phyloP scores from a whole-genome alignment of 2,329 filamentous ascomycete genomes.

The Helicocarpus griseus region DNA sequence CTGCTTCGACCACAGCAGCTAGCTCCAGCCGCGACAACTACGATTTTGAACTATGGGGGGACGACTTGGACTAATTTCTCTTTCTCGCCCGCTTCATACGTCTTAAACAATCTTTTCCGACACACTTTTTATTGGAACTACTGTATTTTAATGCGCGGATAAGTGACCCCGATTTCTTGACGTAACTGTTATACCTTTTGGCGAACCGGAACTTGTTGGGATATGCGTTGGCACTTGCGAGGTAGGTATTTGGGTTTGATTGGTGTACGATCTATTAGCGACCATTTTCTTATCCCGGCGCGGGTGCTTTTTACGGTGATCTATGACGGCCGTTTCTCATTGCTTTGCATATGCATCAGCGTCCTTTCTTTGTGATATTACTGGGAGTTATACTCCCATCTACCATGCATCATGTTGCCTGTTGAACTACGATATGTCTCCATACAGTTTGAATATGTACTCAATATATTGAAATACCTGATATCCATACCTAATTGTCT shows the following conservation, averaged over 20 bases:
- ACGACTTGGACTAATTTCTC: not conserved
- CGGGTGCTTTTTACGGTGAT: not conserved
- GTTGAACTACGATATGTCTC: no score
- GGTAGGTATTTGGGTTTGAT: not conserved
- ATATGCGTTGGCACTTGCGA: not conserved
- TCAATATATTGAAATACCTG: no score
- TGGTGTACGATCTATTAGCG: not conserved
- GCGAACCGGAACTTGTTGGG: not conserved
- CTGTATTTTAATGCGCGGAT: slow-evolving; percentile 1
- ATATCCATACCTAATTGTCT: no score
- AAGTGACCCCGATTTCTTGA: not conserved
- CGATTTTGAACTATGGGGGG: slow-evolving; percentile 1
- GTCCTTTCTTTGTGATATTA: not conserved
- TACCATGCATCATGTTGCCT: no score
- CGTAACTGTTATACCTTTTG: not conserved
- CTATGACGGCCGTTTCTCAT: not conserved
- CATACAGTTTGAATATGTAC: no score
- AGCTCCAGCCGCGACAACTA: slow-evolving; percentile 12
- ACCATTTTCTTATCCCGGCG: no score
- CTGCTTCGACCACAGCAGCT: slow-evolving; percentile 10
- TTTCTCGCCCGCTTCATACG: not conserved
- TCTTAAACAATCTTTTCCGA: not conserved
- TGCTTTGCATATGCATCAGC: not conserved
- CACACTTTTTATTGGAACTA: not conserved
- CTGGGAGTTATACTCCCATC: no score